These are phyloP conservation scores for Neopestalotiopsis clavispora DNA, from an alignment of 2,329 filamentous ascomycete genomes.

Conservation along the genomic window DNA sequence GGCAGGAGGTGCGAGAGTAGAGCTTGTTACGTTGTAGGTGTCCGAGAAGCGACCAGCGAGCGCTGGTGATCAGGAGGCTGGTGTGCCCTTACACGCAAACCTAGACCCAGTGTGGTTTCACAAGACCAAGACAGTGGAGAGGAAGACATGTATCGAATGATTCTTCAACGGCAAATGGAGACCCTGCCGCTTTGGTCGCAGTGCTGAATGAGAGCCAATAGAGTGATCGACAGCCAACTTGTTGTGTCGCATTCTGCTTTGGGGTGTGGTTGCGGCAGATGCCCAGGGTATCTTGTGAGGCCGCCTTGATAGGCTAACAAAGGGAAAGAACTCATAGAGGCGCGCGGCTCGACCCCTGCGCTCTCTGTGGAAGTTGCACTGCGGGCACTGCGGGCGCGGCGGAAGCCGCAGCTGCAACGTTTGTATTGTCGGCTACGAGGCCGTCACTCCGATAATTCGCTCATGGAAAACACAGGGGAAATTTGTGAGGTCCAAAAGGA, in stretches of 20 bases:
- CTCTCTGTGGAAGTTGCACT: not conserved
- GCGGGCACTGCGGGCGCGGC: not conserved
- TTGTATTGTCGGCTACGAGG: not conserved
- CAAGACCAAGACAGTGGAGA: conserved; percentile 14
- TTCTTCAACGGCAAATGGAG: conserved; percentile 15
- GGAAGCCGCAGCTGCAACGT: not conserved
- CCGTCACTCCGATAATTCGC: not conserved
- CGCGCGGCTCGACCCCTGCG: conserved; percentile 1
- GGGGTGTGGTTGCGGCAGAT: conserved; percentile 9
- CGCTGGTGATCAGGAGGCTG: not conserved
- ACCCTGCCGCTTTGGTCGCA: conserved; percentile 1
- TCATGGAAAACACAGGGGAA: not conserved
- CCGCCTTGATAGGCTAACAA: not conserved
- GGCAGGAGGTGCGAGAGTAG: not conserved
- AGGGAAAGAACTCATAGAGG: not conserved
- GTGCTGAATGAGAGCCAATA: not conserved
- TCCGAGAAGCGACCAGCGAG: not conserved
- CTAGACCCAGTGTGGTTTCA: not conserved
- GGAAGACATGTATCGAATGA: conserved; percentile 8
- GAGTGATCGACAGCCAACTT: not conserved
- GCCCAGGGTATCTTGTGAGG: not conserved
- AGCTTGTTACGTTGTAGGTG: too few relatives aligned
- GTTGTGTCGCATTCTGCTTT: conserved; percentile 8
- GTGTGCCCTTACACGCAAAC: not conserved
- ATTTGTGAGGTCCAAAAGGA: too few relatives aligned